phyloP scores from a whole-genome alignment of 371 early-diverging fungal genomes.

The Mortierella sp. region DNA sequence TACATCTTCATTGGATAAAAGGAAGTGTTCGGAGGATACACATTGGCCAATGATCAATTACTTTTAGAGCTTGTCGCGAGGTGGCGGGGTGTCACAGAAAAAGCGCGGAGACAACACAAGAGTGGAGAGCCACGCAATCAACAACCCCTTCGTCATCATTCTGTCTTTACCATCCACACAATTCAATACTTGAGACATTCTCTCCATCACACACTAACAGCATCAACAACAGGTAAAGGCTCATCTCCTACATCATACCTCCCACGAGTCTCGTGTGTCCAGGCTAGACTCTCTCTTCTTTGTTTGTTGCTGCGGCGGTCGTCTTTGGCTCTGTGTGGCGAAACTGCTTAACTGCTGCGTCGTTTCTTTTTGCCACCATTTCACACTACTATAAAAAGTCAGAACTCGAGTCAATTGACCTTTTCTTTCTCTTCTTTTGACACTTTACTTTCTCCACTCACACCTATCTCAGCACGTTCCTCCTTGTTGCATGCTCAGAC shows the following conservation, averaged over 20 bases:
- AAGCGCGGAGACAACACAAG: neutral
- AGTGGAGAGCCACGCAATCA: neutral
- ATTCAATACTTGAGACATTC: neutral
- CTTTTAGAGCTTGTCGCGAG: neutral
- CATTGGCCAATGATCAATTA: neutral
- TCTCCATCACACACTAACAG: neutral
- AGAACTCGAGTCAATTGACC: neutral
- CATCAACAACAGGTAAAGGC: neutral
- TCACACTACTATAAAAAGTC: no score
- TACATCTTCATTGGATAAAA: neutral
- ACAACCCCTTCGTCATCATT: neutral
- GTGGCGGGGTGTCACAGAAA: neutral
- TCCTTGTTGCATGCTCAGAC: neutral
- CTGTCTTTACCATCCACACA: neutral
- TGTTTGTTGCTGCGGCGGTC: neutral
- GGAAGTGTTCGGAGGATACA: neutral
- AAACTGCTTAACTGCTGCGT: constrained; percentile 1
- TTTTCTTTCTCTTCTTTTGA: neutral
- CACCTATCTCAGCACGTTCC: no score
- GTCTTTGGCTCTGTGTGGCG: neutral
- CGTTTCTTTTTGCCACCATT: neutral
- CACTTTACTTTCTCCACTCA: neutral
- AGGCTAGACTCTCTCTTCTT: neutral
- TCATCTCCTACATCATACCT: neutral
- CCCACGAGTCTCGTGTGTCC: neutral